Evolutionary conservation across 768 basidiomycete genomes (phyloP).

Genomic region (Tulasnella sp.): DNA sequence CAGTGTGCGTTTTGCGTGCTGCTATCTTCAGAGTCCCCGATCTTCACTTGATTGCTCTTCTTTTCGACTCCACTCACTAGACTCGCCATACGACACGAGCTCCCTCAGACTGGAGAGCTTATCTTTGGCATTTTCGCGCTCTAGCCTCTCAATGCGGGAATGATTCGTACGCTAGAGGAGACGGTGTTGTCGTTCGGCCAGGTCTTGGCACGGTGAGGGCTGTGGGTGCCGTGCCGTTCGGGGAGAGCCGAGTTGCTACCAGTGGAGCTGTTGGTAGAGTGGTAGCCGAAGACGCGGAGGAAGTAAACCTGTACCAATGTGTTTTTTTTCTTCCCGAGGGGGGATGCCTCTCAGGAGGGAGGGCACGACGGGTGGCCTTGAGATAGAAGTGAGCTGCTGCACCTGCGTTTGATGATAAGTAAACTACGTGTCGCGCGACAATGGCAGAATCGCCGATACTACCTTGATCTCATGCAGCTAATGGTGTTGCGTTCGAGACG

Average conservation of each 20-base stretch:
- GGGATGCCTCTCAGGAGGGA: neutral
- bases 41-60: conserved; percentile 58
- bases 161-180: conserved; percentile 79
- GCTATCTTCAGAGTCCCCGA: neutral
- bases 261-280: neutral
- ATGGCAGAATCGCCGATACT: neutral
- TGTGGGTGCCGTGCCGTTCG: neutral
- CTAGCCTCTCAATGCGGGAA: conserved; percentile 87
- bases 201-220: conserved; percentile 43
- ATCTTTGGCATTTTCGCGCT: conserved; percentile 94
- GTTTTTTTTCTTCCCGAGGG: too few relatives aligned
- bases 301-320: neutral
- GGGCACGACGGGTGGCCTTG: neutral
- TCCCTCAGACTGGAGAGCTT: conserved; percentile 70
- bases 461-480: conserved; percentile 2
- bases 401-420: neutral
- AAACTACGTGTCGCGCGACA: conserved; percentile 4
- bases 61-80: conserved; percentile 41
- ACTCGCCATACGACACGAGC: conserved; percentile 57
- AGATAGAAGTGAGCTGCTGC: neutral
- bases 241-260: neutral
- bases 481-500: neutral
- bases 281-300: neutral
- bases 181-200: conserved; percentile 52
- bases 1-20: neutral